Evolutionary conservation across 192 early-diverging fungal species (phyloP).

Genomic region (Globomyces pollinis-pini): DNA sequence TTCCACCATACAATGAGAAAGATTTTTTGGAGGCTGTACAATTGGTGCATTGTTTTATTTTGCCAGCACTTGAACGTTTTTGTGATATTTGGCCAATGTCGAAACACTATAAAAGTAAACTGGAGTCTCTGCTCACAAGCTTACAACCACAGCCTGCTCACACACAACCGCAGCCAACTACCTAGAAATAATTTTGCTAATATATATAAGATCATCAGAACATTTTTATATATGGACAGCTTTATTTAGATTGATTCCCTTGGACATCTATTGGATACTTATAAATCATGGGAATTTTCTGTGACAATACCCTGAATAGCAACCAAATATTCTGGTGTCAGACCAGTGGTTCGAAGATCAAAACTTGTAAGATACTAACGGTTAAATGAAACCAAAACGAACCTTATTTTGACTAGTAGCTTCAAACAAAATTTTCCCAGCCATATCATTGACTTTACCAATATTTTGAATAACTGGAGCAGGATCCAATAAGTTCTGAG

Average conservation of each 20-base stretch:
- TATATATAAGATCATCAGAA: background rate
- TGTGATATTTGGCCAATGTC: constrained; percentile 7
- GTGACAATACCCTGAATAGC: constrained; percentile 45
- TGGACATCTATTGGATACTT: too few relatives aligned
- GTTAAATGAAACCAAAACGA: background rate
- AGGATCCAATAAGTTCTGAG: background rate
- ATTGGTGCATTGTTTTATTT: background rate
- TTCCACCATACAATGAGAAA: background rate
- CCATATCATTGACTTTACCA: constrained; percentile 18
- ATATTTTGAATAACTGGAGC: background rate
- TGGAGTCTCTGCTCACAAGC: background rate
- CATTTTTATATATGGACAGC: background rate
- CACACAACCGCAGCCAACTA: too few relatives aligned
- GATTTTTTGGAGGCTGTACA: background rate
- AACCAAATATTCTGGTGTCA: constrained; percentile 34
- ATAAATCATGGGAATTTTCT: constrained; percentile 20
- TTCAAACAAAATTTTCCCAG: constrained; percentile 43
- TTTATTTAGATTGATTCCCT: background rate
- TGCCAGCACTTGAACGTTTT: background rate
- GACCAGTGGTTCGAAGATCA: constrained; percentile 39
- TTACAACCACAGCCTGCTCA: too few relatives aligned
- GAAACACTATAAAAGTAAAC: constrained; percentile 2
- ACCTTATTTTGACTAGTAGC: constrained; percentile 51
- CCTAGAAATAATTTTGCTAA: too few relatives aligned
- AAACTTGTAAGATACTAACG: constrained; percentile 39